Conservation (phyloP, 352 stramenopile genomes). For the Pythium rishiriense region DNA sequence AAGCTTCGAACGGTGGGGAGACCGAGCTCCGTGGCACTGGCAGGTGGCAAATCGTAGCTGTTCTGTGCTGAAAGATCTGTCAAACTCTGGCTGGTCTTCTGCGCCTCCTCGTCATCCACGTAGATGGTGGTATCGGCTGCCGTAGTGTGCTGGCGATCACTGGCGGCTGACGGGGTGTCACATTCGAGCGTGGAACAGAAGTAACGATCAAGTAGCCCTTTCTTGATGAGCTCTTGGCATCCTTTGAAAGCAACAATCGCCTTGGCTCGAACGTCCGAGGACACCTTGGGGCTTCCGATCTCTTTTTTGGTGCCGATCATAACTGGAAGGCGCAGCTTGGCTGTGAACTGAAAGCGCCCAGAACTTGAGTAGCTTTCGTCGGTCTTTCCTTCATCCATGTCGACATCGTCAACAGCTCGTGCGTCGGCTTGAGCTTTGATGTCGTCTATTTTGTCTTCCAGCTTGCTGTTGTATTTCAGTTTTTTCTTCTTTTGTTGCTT, state of each 20-base stretch:
- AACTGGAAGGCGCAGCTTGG: constrained; percentile 60
- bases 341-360: constrained; percentile 57
- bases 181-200: constrained; percentile 73
- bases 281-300: constrained; percentile 63
- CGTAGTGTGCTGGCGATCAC: constrained; percentile 29
- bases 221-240: constrained; percentile 70
- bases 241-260: constrained; percentile 84
- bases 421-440: constrained; percentile 44
- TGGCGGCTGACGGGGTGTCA: constrained; percentile 32
- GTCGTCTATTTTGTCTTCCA: constrained; percentile 81
- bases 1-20: constrained; percentile 65
- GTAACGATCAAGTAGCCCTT: constrained; percentile 61
- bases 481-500: constrained; percentile 76
- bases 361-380: constrained; percentile 16
- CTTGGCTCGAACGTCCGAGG: constrained; percentile 62
- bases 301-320: constrained; percentile 64
- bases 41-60: constrained; percentile 81
- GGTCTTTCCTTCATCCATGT: not conserved
- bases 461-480: constrained; percentile 75
- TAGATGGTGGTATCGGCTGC: constrained; percentile 15
- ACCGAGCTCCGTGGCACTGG: constrained; percentile 72
- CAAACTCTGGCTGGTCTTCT: constrained; percentile 22
- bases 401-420: constrained; percentile 14
- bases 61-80: constrained; percentile 77
- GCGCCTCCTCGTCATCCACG: constrained; percentile 20